phyloP scores from a whole-genome alignment of 2,329 filamentous ascomycete genomes.

The Pseudodiploospora longispora region DNA sequence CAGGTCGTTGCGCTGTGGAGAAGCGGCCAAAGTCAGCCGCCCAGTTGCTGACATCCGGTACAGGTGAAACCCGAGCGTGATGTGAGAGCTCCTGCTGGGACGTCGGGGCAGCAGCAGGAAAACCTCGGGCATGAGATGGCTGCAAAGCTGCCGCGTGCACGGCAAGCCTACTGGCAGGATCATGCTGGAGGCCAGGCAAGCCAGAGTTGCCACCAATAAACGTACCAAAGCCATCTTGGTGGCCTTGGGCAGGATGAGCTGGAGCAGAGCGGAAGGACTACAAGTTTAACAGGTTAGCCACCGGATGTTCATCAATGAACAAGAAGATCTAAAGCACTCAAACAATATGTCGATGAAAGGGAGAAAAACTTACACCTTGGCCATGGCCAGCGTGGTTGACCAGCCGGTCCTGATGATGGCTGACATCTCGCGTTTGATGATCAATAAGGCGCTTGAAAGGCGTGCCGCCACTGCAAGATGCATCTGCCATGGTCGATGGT shows the following conservation, averaged over 20 bases:
- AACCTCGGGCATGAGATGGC: conserved; percentile 13
- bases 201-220: conserved; percentile 24
- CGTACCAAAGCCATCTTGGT: conserved; percentile 24
- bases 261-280: conserved; percentile 28
- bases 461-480: conserved; percentile 33
- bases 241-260: conserved; percentile 16
- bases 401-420: conserved; percentile 33
- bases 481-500: conserved; percentile 28
- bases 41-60: conserved; percentile 22
- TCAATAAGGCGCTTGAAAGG: conserved; percentile 36
- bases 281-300: too few species aligned
- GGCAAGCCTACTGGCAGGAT: conserved; percentile 26
- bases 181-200: conserved; percentile 22
- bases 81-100: conserved; percentile 13
- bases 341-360: too few species aligned
- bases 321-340: not conserved
- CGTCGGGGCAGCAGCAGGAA: conserved; percentile 10
- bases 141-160: conserved; percentile 26
- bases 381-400: conserved; percentile 20
- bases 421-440: conserved; percentile 33
- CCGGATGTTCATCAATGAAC: too few species aligned
- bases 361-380: conserved; percentile 20
- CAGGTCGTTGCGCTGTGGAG: conserved; percentile 17
- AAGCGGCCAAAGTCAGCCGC: conserved; percentile 30
- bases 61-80: conserved; percentile 16